Conservation (phyloP, 345 rosid species). For the Citrus maxima region DNA sequence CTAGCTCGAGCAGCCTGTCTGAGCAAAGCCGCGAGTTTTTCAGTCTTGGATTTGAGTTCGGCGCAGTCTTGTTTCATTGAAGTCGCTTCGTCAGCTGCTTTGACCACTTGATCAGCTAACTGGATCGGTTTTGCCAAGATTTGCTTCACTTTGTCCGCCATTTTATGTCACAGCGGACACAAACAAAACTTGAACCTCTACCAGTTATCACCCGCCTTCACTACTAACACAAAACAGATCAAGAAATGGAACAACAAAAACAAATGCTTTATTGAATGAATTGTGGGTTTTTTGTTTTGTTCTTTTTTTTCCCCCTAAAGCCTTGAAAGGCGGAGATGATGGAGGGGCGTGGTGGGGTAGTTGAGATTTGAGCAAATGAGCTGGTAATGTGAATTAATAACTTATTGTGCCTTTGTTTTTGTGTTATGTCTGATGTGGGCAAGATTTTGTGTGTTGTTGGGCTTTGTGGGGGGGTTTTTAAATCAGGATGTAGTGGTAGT, state of each 20-base stretch:
- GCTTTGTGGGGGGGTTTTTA: not conserved
- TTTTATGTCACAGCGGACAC: slow-evolving; percentile 10
- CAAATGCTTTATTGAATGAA: not conserved
- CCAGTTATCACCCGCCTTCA: not conserved
- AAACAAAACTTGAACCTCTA: no score
- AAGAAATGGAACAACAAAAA: not conserved
- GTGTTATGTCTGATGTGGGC: not conserved
- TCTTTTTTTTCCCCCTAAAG: no score
- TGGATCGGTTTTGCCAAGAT: slow-evolving; percentile 81
- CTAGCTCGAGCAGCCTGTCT: slow-evolving; percentile 93
- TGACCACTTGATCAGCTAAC: slow-evolving; percentile 76
- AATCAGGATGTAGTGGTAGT: no score
- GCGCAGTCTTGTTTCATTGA: slow-evolving; percentile 78
- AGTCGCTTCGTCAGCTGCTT: slow-evolving; percentile 80
- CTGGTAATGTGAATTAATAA: not conserved
- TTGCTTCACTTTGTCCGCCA: slow-evolving; percentile 85
- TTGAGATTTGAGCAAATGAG: not conserved
- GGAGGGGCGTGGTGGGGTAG: slow-evolving; percentile 2
- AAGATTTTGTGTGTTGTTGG: slow-evolving; percentile 5
- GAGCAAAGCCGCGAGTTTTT: slow-evolving; percentile 75
- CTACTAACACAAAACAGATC: not conserved
- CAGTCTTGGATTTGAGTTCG: slow-evolving; percentile 79
- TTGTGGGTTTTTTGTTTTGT: not conserved
- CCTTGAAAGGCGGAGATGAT: slow-evolving; percentile 17
- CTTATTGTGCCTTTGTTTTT: no score